Conservation (phyloP, 352 stramenopile genomes). For the Globisporangium megalacanthum region DNA sequence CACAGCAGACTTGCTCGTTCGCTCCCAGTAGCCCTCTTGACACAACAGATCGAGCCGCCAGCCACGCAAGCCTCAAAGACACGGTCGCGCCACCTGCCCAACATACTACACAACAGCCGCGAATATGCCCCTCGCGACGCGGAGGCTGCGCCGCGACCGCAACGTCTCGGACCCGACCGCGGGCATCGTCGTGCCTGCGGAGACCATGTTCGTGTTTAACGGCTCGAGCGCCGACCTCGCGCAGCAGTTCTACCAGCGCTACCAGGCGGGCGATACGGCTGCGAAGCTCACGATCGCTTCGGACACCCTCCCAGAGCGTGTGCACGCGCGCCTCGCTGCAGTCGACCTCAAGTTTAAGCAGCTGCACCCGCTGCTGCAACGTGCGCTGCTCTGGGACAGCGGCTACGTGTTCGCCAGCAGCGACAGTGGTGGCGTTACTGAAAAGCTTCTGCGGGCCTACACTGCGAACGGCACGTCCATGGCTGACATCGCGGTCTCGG, state of each 20-base stretch:
- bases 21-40: too few species aligned
- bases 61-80: too few species aligned
- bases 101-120: too few species aligned
- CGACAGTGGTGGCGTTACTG: not conserved
- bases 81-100: too few species aligned
- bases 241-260: conserved; percentile 13
- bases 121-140: not conserved
- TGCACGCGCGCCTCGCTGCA: conserved; percentile 9
- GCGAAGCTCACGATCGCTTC: conserved; percentile 9
- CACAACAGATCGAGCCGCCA: too few species aligned
- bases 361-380: conserved; percentile 26
- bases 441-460: conserved; percentile 20
- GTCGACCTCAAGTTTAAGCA: conserved; percentile 16
- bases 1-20: too few species aligned
- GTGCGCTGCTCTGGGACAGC: conserved; percentile 34
- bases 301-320: conserved; percentile 5
- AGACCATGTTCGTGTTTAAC: conserved; percentile 18
- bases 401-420: conserved; percentile 19
- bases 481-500: conserved; percentile 24
- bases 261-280: conserved; percentile 9
- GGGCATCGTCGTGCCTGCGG: conserved; percentile 10
- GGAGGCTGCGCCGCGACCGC: conserved; percentile 7
- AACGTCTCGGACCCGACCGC: conserved; percentile 13
- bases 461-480: conserved; percentile 21
- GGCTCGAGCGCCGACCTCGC: conserved; percentile 17